Conservation (phyloP, 2,329 filamentous ascomycete species). For the Talaromyces sp. region DNA sequence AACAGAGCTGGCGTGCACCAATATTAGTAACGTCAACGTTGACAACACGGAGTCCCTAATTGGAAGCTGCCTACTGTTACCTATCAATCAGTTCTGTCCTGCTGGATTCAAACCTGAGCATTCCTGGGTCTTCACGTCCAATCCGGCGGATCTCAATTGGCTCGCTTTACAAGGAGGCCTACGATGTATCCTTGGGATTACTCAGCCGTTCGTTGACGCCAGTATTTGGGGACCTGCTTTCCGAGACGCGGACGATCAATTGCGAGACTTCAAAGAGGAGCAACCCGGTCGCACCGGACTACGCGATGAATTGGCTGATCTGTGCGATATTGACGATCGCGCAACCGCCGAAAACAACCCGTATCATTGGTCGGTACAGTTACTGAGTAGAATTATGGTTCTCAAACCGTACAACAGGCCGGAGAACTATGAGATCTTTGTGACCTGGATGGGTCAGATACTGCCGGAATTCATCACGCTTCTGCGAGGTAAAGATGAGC, state of each 20-base stretch:
- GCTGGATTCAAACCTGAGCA: slow-evolving; percentile 27
- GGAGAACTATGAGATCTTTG: slow-evolving; percentile 23
- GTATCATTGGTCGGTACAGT: slow-evolving; percentile 30
- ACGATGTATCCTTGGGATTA: slow-evolving; percentile 26
- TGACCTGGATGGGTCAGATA: slow-evolving; percentile 33
- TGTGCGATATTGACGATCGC: slow-evolving; percentile 28
- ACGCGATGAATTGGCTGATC: slow-evolving; percentile 27
- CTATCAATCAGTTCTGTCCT: slow-evolving; percentile 30
- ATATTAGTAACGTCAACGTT: slow-evolving; percentile 16
- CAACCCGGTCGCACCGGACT: slow-evolving; percentile 25
- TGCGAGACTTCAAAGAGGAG: slow-evolving; percentile 25
- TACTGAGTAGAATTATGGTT: slow-evolving; percentile 29
- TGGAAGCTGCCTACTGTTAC: slow-evolving; percentile 35
- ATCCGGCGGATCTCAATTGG: slow-evolving; percentile 32
- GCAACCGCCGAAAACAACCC: slow-evolving; percentile 23
- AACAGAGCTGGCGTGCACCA: slow-evolving; percentile 23
- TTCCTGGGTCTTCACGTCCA: slow-evolving; percentile 34
- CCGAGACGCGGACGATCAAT: slow-evolving; percentile 11
- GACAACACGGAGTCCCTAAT: slow-evolving; percentile 37
- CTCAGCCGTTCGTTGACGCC: slow-evolving; percentile 21
- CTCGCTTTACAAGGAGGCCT: slow-evolving; percentile 33
- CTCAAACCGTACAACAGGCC: slow-evolving; percentile 20
- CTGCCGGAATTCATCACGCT: slow-evolving; percentile 25
- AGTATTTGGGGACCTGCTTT: slow-evolving; percentile 30
- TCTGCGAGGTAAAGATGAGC: slow-evolving; percentile 28